phyloP scores from a whole-genome alignment of 2,329 filamentous ascomycete genomes.

The Fusarium tjaetaba region DNA sequence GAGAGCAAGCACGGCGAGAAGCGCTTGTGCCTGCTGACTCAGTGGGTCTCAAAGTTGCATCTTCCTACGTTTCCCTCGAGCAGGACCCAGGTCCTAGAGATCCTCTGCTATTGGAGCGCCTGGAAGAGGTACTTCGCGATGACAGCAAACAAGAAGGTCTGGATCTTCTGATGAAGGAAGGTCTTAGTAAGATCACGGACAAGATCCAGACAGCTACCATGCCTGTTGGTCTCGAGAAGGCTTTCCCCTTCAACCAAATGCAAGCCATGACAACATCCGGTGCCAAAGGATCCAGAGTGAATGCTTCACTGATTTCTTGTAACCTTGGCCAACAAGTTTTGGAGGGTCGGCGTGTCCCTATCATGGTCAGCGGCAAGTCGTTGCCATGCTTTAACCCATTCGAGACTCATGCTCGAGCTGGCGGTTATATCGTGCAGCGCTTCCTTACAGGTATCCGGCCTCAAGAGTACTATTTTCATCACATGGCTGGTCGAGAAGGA shows the following conservation, averaged over 20 bases:
- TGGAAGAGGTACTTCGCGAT: constrained; percentile 91
- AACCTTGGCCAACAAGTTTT: constrained; percentile 97
- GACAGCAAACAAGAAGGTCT: constrained; percentile 90
- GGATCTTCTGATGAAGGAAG: constrained; percentile 85
- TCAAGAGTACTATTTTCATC: constrained; percentile 99
- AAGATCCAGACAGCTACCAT: constrained; percentile 82
- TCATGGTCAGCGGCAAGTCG: constrained; percentile 98
- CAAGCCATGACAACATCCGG: constrained; percentile 98
- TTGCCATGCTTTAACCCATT: constrained; percentile 93
- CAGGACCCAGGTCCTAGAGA: constrained; percentile 71
- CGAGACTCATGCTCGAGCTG: constrained; percentile 87
- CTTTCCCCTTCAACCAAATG: constrained; percentile 98
- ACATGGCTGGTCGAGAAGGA: constrained; percentile 98
- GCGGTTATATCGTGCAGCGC: constrained; percentile 92
- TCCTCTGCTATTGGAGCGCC: constrained; percentile 76
- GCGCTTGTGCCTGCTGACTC: constrained; percentile 73
- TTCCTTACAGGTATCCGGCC: constrained; percentile 98
- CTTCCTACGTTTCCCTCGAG: constrained; percentile 87
- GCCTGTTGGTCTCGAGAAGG: constrained; percentile 84
- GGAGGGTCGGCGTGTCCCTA: constrained; percentile 91
- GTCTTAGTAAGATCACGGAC: constrained; percentile 76
- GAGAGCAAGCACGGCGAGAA: constrained; percentile 76
- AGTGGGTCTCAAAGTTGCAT: constrained; percentile 81
- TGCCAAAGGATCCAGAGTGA: constrained; percentile 92
- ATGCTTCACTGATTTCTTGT: constrained; percentile 97